These are phyloP conservation scores for Nemania sp. DNA, from an alignment of 2,329 filamentous ascomycete species.

Conservation along the genomic window DNA sequence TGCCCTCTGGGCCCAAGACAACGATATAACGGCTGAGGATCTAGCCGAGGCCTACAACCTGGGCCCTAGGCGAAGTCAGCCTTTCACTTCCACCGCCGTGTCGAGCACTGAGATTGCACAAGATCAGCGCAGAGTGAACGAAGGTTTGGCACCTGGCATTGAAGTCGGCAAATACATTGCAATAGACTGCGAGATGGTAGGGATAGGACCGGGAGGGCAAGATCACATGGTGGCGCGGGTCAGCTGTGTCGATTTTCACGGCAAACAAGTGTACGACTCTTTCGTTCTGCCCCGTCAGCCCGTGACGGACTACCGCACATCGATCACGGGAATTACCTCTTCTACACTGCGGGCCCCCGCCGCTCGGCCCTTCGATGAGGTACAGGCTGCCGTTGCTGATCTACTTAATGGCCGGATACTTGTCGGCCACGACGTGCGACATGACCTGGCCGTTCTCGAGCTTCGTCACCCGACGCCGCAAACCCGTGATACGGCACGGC, in stretches of 20 bases:
- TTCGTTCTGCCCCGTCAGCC: conserved; percentile 78
- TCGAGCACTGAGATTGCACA: conserved; percentile 12
- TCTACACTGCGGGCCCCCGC: conserved; percentile 65
- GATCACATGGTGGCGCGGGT: conserved; percentile 82
- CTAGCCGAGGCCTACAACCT: conserved; percentile 66
- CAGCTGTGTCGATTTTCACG: conserved; percentile 92
- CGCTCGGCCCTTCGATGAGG: conserved; percentile 74
- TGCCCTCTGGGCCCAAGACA: conserved; percentile 64
- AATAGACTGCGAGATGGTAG: conserved; percentile 98
- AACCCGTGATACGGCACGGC: conserved; percentile 49
- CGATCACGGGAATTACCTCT: conserved; percentile 79
- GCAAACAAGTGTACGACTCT: conserved; percentile 89
- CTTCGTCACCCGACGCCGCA: conserved; percentile 71
- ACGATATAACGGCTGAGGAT: conserved; percentile 63
- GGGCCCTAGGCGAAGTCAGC: conserved; percentile 47
- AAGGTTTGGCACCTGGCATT: conserved; percentile 63
- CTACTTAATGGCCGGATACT: conserved; percentile 68
- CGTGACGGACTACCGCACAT: conserved; percentile 89
- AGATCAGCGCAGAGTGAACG: conserved; percentile 56
- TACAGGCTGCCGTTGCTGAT: conserved; percentile 71
- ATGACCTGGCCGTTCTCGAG: conserved; percentile 74
- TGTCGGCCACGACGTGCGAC: conserved; percentile 72
- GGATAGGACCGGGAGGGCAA: conserved; percentile 71
- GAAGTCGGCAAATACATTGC: conserved; percentile 88
- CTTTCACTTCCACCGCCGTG: background rate